These are phyloP conservation scores for Tanacetum coccineum DNA, from an alignment of 129 eudicot species.

Conservation along the genomic window DNA sequence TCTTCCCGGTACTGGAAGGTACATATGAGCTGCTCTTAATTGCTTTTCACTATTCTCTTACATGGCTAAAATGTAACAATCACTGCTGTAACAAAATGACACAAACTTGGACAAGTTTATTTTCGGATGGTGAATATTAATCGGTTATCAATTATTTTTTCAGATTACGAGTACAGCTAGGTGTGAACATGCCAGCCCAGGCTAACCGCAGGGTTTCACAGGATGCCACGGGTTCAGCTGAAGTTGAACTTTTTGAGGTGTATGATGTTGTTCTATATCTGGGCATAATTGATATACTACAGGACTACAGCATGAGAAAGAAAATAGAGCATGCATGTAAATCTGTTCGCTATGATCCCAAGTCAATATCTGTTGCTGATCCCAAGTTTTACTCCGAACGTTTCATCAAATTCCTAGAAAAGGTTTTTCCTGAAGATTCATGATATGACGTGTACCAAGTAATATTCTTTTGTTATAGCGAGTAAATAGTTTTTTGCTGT, in stretches of 20 bases:
- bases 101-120: not conserved
- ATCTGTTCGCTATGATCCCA: constrained; percentile 58
- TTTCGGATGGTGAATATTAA: not conserved
- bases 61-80: not conserved
- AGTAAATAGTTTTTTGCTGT: constrained; percentile 18
- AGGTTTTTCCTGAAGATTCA: constrained; percentile 55
- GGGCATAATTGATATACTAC: constrained; percentile 71
- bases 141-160: not conserved
- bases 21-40: not conserved
- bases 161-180: constrained; percentile 87
- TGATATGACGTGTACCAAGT: constrained; percentile 10
- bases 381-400: constrained; percentile 72
- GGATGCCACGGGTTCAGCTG: constrained; percentile 47
- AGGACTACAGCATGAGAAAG: constrained; percentile 79
- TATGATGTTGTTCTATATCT: constrained; percentile 54
- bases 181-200: constrained; percentile 96
- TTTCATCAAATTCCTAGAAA: constrained; percentile 64
- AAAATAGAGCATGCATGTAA: constrained; percentile 72
- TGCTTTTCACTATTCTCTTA: not conserved
- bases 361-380: constrained; percentile 60
- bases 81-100: not conserved
- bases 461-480: constrained; percentile 18
- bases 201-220: constrained; percentile 61
- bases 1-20: constrained; percentile 99
- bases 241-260: constrained; percentile 80